Base-by-base conservation (phyloP, 116 monocot species). In the Zostera marina region DNA sequence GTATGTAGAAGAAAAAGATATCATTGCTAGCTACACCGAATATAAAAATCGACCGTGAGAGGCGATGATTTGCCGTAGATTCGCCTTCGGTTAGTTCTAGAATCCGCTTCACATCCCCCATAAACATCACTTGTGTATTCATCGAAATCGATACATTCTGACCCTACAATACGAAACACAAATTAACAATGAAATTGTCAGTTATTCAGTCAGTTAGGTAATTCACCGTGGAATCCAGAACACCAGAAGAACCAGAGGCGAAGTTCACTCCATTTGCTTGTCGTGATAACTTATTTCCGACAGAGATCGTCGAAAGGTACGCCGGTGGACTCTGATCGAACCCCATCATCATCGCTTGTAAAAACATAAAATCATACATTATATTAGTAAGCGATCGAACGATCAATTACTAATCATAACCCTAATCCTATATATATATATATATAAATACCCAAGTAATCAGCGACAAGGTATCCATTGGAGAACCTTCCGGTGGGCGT, bases 1-100 rank as follows among this genome's bases (percentile, higher is more conserved):
- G 24, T 1, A 3, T 9, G 60, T 45, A 55, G 39, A 10, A 54
- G 0, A 14, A 64, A 20, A 61, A 65, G 6, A 73, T 22, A 42
- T 77, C 77, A 19, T 68, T 77, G 68, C 47, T 69, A 3, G 60
- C 72, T 7, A 45, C 38, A 48, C 47, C 60, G 41, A 72, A 20
- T 24, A 47, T 0, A 43, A 72, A 68, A 17, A 77, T 13, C 9
- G 77, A 72, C 40, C 42, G 54, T n/a, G 58, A 52, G 39, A 77
- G 52, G 42, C 53, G 20, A 54, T 2, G 1, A 5, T 52, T 11
- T 1, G 58, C 43, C 1, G 46, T 43, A 1, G 2, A 8, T 23
- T 52, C 39, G 1, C 69, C 69, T 8, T 52, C n/a, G 7, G 9
- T 20, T 5, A 7, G 38, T 21, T 0, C 41, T 5, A 69, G 25